Evolutionary conservation across 108 stramenopile species (phyloP).

Genomic region (Schizochytrium sp.): DNA sequence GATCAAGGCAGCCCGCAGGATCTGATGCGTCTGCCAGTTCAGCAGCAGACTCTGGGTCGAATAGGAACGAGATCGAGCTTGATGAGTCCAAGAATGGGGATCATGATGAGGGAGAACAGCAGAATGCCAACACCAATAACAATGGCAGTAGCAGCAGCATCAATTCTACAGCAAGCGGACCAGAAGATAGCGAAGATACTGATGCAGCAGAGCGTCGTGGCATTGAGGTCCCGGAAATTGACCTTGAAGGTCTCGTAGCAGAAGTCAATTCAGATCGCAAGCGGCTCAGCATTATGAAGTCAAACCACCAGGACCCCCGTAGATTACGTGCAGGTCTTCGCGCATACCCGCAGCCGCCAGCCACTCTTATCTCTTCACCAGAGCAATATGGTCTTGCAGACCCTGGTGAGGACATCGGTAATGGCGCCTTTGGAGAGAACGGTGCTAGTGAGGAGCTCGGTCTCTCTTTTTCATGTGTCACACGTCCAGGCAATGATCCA

Average conservation of each 20-base stretch:
- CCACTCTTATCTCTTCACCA: background rate
- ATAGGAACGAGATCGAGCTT: too few species aligned
- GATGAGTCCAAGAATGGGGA: too few species aligned
- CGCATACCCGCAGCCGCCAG: background rate
- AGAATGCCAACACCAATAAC: too few species aligned
- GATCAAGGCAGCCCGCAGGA: too few species aligned
- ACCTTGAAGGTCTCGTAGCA: conserved; percentile 38
- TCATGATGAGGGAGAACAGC: too few species aligned
- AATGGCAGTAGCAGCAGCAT: too few species aligned
- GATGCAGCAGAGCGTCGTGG: background rate
- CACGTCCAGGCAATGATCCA: conserved; percentile 64
- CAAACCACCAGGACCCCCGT: conserved; percentile 61
- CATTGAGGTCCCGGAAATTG: conserved; percentile 27
- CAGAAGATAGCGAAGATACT: too few species aligned
- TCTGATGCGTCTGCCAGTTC: too few species aligned
- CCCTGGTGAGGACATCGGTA: conserved; percentile 54
- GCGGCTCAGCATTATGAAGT: conserved; percentile 59
- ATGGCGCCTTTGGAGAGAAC: conserved; percentile 62
- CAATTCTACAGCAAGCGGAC: too few species aligned
- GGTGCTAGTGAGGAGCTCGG: background rate
- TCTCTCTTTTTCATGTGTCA: conserved; percentile 48
- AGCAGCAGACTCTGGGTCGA: too few species aligned
- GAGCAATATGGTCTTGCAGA: background rate
- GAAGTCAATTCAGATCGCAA: conserved; percentile 48
- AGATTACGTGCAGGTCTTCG: background rate